A percentile compares a stretch with the other conserved stretches of the same genome.
Evolutionary conservation across 2,329 filamentous ascomycete genomes (phyloP).

Genomic region (Nigrospora oryzae): DNA sequence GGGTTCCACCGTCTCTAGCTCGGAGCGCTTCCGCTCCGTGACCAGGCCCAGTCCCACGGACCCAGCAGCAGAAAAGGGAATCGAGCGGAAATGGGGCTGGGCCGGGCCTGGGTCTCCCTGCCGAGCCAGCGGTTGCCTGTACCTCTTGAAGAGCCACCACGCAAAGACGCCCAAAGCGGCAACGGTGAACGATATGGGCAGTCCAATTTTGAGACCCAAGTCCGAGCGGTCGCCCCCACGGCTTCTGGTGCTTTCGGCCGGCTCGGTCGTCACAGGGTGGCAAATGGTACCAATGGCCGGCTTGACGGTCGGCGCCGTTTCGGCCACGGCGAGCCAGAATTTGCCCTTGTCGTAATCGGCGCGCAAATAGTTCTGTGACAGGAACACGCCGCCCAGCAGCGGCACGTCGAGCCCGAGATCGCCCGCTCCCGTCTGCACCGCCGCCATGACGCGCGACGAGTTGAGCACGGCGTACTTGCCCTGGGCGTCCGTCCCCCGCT

Average conservation of each 20-base stretch:
- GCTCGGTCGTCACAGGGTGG: neutral
- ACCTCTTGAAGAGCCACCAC: neutral
- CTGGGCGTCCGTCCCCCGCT: slow-evolving; percentile 8
- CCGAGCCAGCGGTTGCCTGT: neutral
- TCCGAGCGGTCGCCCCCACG: neutral
- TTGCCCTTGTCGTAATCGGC: slow-evolving; percentile 6
- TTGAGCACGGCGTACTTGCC: slow-evolving; percentile 7
- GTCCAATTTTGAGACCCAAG: slow-evolving; percentile 1
- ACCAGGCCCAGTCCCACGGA: no score
- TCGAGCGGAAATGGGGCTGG: neutral
- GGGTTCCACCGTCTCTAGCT: slow-evolving; percentile 1
- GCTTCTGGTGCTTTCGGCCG: neutral
- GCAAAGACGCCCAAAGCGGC: neutral
- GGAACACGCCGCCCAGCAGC: slow-evolving; percentile 7
- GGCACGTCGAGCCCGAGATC: slow-evolving; percentile 8
- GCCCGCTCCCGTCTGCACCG: slow-evolving; percentile 4
- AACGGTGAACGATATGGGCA: neutral
- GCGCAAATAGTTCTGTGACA: slow-evolving; percentile 9
- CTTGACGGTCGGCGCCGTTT: neutral
- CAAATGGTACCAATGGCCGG: neutral
- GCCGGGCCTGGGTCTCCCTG: neutral
- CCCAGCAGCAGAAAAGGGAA: neutral
- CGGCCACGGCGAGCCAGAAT: slow-evolving; percentile 7
- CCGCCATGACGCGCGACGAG: slow-evolving; percentile 4
- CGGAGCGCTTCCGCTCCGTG: neutral